Percentiles rank a stretch among this genome's conserved stretches.
Conservation (phyloP, 768 basidiomycete genomes). For the Suillus ampliporus region DNA sequence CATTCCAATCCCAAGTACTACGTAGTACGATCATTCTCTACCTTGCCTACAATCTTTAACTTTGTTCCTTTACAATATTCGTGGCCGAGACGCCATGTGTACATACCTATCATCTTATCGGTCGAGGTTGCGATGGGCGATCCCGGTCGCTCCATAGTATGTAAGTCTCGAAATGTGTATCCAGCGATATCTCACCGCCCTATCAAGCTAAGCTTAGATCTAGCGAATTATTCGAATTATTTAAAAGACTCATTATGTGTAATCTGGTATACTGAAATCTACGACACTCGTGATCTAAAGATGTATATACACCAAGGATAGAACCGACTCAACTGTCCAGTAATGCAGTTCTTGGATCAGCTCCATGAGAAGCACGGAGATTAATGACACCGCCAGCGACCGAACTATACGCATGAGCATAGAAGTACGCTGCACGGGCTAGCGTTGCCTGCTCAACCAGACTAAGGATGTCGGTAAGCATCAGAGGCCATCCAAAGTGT, state of each 20-base stretch:
- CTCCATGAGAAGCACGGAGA: constrained; percentile 45
- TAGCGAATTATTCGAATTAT: background rate
- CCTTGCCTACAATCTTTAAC: no score
- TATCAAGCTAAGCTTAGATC: background rate
- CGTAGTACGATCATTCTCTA: no score
- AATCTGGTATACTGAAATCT: background rate
- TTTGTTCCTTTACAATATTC: no score
- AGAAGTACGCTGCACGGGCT: constrained; percentile 45
- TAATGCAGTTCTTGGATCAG: constrained; percentile 45
- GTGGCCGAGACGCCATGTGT: no score
- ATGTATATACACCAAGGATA: no score
- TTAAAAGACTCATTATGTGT: background rate
- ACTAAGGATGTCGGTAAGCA: constrained; percentile 49
- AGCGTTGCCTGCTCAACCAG: constrained; percentile 49
- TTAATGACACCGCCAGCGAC: constrained; percentile 49
- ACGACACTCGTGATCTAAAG: constrained; percentile 9
- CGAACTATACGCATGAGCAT: constrained; percentile 46
- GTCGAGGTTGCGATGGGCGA: no score
- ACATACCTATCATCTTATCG: no score
- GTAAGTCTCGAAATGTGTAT: background rate
- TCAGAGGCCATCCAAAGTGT: constrained; percentile 46
- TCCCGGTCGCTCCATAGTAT: no score
- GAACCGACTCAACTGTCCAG: constrained; percentile 30
- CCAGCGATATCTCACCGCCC: background rate
- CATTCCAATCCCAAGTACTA: no score